phyloP scores from a whole-genome alignment of 345 rosid genomes.

The Limnanthes douglasii region DNA sequence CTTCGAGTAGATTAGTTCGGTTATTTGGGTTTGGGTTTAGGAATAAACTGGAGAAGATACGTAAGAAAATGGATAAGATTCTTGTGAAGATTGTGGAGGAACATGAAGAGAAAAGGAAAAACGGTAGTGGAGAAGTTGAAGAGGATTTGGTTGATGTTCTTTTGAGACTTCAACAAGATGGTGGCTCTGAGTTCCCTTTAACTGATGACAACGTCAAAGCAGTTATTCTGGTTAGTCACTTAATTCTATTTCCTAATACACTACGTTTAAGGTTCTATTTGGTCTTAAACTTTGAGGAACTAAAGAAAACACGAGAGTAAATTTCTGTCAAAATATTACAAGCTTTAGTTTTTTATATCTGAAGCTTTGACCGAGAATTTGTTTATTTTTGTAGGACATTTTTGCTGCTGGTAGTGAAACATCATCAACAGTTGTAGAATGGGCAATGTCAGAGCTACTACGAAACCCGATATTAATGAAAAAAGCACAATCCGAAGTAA shows the following conservation, averaged over 20 bases:
- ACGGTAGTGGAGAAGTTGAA: not conserved
- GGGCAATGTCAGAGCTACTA: constrained; percentile 17
- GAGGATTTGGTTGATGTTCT: constrained; percentile 24
- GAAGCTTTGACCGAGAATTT: not conserved
- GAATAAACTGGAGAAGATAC: constrained; percentile 9
- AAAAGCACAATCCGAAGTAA: constrained; percentile 13
- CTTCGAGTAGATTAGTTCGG: constrained; percentile 14
- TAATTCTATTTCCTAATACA: not conserved
- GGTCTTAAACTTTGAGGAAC: too few species aligned
- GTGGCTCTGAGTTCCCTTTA: constrained; percentile 8
- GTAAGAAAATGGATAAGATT: constrained; percentile 7
- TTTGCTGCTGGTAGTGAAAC: constrained; percentile 12
- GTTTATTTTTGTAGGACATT: constrained; percentile 1
- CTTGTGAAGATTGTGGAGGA: constrained; percentile 16
- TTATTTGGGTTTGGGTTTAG: constrained; percentile 3
- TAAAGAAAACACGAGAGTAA: not conserved
- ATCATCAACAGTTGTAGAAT: constrained; percentile 10
- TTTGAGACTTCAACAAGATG: constrained; percentile 11
- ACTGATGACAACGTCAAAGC: constrained; percentile 17
- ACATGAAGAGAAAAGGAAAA: constrained; percentile 3
- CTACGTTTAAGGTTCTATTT: too few species aligned
- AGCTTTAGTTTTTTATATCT: not conserved
- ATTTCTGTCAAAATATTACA: not conserved
- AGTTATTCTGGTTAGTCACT: constrained; percentile 13
- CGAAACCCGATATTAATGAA: constrained; percentile 8